A percentile compares a stretch with the other conserved stretches of the same genome.
Evolutionary conservation across 352 stramenopile species (phyloP).

Genomic region (Pythium chondricola): DNA sequence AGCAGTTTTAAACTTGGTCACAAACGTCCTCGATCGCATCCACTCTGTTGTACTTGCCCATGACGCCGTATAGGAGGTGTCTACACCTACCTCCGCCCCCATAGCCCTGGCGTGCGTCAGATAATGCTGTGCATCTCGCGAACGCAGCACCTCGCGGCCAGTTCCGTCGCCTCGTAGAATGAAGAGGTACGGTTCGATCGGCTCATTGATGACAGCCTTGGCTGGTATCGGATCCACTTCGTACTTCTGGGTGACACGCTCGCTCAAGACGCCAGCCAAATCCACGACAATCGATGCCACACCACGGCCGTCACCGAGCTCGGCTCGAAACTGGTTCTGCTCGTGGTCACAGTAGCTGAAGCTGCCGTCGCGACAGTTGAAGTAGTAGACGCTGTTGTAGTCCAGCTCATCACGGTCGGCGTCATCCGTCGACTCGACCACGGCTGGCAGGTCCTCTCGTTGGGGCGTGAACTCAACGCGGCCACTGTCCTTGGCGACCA

Average conservation of each 20-base stretch:
- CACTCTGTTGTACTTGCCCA: slow-evolving; percentile 1
- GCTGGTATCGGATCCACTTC: slow-evolving; percentile 42
- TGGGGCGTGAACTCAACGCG: slow-evolving; percentile 39
- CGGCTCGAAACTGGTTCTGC: slow-evolving; percentile 57
- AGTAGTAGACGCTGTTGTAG: slow-evolving; percentile 70
- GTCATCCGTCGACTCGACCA: slow-evolving; percentile 27
- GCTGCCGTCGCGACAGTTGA: slow-evolving; percentile 40
- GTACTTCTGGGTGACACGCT: slow-evolving; percentile 40
- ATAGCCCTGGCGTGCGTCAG: slow-evolving; percentile 1
- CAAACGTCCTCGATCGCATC: slow-evolving; percentile 13
- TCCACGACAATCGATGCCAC: slow-evolving; percentile 29
- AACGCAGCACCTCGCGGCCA: slow-evolving; percentile 47
- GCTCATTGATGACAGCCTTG: slow-evolving; percentile 64
- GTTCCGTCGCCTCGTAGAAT: slow-evolving; percentile 72
- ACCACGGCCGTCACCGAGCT: slow-evolving; percentile 25
- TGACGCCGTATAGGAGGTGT: not conserved
- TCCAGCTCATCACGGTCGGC: slow-evolving; percentile 52
- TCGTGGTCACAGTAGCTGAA: slow-evolving; percentile 67
- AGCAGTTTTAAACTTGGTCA: slow-evolving; percentile 18
- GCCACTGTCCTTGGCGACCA: slow-evolving; percentile 69
- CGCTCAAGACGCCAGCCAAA: slow-evolving; percentile 57
- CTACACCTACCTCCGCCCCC: not conserved
- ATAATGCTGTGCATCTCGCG: slow-evolving; percentile 34
- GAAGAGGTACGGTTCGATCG: slow-evolving; percentile 67
- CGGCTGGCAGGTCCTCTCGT: slow-evolving; percentile 1